Evolutionary conservation across 305 asterid species (phyloP), one percentile per base, ranked within the genome.

Genomic region (Coffea humblotiana): DNA sequence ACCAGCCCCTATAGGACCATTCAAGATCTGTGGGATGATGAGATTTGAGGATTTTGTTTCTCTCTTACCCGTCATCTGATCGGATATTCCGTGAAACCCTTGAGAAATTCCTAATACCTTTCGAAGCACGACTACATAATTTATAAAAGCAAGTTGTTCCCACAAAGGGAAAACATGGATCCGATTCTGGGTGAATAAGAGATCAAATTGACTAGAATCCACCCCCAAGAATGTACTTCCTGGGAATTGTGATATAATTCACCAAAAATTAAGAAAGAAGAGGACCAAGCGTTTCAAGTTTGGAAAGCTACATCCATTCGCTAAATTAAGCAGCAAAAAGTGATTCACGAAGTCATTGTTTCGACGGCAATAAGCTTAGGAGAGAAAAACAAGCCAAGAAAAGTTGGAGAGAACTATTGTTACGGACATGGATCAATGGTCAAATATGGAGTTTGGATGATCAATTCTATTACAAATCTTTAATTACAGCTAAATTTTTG

Each of bases 11-110:
- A 90, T 80, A 89, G 82, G 77, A 92, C 88, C 76, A 84, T 94
- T 81, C 90, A 88, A 74, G 90, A 94, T 16, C 79, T 94, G 74
- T 94, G 98, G 97, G 98, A 94, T 71, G 93, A 83, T 82, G 98
- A 94, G 64, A 89, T 91, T 80, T 94, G 88, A 81, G 11, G 14
- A 37, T 27, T 19, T 21, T 75, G 6, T 13, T 4, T 32, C 12
- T 47, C 25, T 78, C n/a, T 6, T 37, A 61, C 65, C 43, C 9
- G 7, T 75, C 56, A 43, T 21, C 61, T 43, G 10, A 48, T 12
- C 40, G 23, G 23, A 75, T 29, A 48, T 66, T 19, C 61, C 61
- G 43, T 67, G 64, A 23, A 58, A 56, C 70, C 54, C 11, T 35
- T 61, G 7, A 61, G 13, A 61, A 61, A 2, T 21, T 61, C 32